Percentiles rank a stretch among this genome's conserved stretches.
Conservation (phyloP, 2,329 filamentous ascomycete genomes). For the Beauveria varroae region DNA sequence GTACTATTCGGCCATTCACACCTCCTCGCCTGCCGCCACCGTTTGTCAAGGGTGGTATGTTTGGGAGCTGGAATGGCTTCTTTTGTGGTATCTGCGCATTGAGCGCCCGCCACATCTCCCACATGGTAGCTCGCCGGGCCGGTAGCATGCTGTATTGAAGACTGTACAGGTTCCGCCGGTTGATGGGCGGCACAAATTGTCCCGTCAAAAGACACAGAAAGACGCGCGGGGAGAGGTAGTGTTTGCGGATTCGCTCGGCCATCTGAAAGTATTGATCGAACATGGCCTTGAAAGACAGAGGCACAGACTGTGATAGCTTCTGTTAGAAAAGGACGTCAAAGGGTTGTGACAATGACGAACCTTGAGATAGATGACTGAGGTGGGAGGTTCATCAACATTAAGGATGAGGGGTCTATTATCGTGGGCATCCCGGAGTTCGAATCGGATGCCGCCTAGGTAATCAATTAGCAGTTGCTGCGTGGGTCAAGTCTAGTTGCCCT, state of each 20-base stretch:
- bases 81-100: conserved; percentile 43
- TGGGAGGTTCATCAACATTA: conserved; percentile 46
- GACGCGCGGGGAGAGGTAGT: conserved; percentile 86
- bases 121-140: conserved; percentile 67
- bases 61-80: conserved; percentile 30
- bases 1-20: conserved; percentile 20
- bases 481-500: conserved; percentile 17
- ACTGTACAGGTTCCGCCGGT: conserved; percentile 89
- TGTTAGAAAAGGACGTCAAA: not conserved
- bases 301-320: conserved; percentile 58
- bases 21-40: conserved; percentile 22
- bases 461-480: conserved; percentile 6
- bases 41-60: conserved; percentile 26
- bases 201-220: conserved; percentile 83
- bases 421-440: conserved; percentile 75
- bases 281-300: conserved; percentile 84
- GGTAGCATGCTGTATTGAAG: conserved; percentile 98
- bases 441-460: conserved; percentile 60
- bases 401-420: conserved; percentile 34
- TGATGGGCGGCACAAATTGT: conserved; percentile 89
- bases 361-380: conserved; percentile 81
- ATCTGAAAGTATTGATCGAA: conserved; percentile 98
- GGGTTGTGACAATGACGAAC: conserved; percentile 35
- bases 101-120: conserved; percentile 76
- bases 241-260: conserved; percentile 82